A percentile compares a stretch with the other conserved stretches of the same genome.
Evolutionary conservation across 768 basidiomycete species (phyloP).

Genomic region (Psilocybe azurescens): DNA sequence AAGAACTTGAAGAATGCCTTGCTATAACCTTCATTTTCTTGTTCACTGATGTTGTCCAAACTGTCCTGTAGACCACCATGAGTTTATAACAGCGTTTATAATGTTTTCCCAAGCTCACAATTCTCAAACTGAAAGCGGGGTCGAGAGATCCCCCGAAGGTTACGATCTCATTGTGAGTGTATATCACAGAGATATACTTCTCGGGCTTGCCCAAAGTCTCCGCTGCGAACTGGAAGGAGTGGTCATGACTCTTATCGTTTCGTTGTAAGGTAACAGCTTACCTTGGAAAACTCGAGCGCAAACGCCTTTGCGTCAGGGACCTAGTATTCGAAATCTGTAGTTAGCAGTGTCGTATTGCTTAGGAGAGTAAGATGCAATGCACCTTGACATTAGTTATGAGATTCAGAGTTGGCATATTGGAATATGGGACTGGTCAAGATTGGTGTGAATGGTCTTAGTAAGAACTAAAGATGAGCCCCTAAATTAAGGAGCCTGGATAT

Average conservation of each 20-base stretch:
- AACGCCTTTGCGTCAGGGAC: slow-evolving; percentile 46
- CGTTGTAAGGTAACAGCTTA: slow-evolving; percentile 20
- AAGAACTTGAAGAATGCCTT: slow-evolving; percentile 60
- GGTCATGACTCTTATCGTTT: neutral
- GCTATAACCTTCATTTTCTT: slow-evolving; percentile 57
- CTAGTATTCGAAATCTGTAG: slow-evolving; percentile 12
- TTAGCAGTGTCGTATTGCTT: too few relatives aligned
- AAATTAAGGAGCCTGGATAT: neutral
- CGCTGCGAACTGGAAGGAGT: slow-evolving; percentile 50
- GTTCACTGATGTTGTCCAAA: slow-evolving; percentile 57
- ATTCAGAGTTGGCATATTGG: slow-evolving; percentile 46
- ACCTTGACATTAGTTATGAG: slow-evolving; percentile 52
- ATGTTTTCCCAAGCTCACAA: slow-evolving; percentile 47
- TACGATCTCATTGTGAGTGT: slow-evolving; percentile 62
- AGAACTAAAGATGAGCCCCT: neutral
- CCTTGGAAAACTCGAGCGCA: slow-evolving; percentile 62
- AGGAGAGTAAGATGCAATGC: neutral
- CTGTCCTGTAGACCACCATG: slow-evolving; percentile 44
- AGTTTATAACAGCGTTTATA: neutral
- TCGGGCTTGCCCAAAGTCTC: slow-evolving; percentile 60
- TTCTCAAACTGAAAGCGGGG: slow-evolving; percentile 62
- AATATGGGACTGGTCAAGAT: slow-evolving; percentile 5
- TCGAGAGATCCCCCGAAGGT: slow-evolving; percentile 68
- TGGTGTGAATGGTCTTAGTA: slow-evolving; percentile 5
- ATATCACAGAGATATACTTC: slow-evolving; percentile 54